These are phyloP conservation scores for Salix caprea DNA, from an alignment of 345 rosid species.

Conservation along the genomic window DNA sequence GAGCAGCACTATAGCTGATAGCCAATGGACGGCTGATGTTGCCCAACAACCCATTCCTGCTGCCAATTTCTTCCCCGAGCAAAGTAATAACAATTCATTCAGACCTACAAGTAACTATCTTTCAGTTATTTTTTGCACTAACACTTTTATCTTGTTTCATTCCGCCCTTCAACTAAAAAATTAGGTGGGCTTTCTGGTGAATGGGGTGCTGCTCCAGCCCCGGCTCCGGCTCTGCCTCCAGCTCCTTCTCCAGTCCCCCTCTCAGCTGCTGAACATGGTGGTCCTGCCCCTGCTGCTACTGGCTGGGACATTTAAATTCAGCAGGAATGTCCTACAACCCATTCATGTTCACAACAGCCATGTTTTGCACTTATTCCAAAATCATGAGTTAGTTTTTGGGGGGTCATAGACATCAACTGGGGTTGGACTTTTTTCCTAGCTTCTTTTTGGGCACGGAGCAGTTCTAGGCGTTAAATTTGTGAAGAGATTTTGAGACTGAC, in stretches of 20 bases:
- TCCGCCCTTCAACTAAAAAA: background rate
- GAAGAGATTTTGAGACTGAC: conserved; percentile 9
- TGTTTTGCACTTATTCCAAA: conserved; percentile 1
- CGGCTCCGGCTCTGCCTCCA: background rate
- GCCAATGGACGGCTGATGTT: conserved; percentile 57
- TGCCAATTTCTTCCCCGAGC: conserved; percentile 38
- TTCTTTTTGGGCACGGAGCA: conserved; percentile 11
- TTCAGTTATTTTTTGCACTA: conserved; percentile 6
- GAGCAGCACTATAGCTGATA: conserved; percentile 45
- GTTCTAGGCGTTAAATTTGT: conserved; percentile 14
- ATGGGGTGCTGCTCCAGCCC: conserved; percentile 39
- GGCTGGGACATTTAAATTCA: conserved; percentile 41
- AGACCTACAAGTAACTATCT: background rate
- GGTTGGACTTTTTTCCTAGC: conserved; percentile 2
- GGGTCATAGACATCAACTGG: background rate
- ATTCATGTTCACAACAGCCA: background rate
- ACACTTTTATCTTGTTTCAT: background rate
- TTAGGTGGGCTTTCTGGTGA: conserved; percentile 11
- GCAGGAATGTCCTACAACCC: background rate
- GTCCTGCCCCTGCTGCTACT: conserved; percentile 3
- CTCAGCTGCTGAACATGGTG: background rate
- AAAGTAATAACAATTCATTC: conserved; percentile 1
- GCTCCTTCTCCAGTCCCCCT: conserved; percentile 11
- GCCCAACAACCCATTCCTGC: conserved; percentile 50
- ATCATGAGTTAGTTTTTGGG: conserved; percentile 11